These are phyloP conservation scores for Gentiana dahurica DNA, from an alignment of 257 asterid species.

Conservation along the genomic window DNA sequence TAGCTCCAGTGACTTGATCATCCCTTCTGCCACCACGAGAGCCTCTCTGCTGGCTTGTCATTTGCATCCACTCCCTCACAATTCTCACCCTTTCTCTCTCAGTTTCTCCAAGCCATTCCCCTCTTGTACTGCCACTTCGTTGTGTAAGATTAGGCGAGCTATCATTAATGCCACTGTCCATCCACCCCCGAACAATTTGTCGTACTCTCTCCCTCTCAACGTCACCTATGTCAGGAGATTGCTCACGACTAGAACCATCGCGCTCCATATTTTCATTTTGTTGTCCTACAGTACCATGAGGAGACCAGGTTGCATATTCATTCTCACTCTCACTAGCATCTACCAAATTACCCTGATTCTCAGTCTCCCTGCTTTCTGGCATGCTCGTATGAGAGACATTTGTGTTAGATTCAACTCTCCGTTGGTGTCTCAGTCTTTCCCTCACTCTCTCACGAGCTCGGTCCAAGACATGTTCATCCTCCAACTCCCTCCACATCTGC, in stretches of 20 bases:
- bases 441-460: constrained; percentile 68
- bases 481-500: constrained; percentile 95
- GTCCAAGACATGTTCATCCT: constrained; percentile 59
- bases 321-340: constrained; percentile 60
- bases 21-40: constrained; percentile 47
- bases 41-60: constrained; percentile 87
- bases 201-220: constrained; percentile 92
- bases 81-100: constrained; percentile 94
- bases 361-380: constrained; percentile 50
- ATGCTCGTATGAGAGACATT: constrained; percentile 30
- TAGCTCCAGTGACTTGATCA: constrained; percentile 31
- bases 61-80: constrained; percentile 95
- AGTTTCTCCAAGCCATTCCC: constrained; percentile 90
- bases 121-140: constrained; percentile 58
- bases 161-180: constrained; percentile 80
- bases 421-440: constrained; percentile 65
- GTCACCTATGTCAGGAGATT: constrained; percentile 82
- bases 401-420: constrained; percentile 46
- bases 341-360: constrained; percentile 44
- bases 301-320: constrained; percentile 53
- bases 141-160: constrained; percentile 50
- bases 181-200: constrained; percentile 95
- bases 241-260: constrained; percentile 74
- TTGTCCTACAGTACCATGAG: constrained; percentile 26
- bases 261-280: constrained; percentile 37